A percentile compares a stretch with the other conserved stretches of the same genome.
These are phyloP conservation scores for Colletotrichum musicola DNA, from an alignment of 2,329 filamentous ascomycete genomes.

Conservation along the genomic window DNA sequence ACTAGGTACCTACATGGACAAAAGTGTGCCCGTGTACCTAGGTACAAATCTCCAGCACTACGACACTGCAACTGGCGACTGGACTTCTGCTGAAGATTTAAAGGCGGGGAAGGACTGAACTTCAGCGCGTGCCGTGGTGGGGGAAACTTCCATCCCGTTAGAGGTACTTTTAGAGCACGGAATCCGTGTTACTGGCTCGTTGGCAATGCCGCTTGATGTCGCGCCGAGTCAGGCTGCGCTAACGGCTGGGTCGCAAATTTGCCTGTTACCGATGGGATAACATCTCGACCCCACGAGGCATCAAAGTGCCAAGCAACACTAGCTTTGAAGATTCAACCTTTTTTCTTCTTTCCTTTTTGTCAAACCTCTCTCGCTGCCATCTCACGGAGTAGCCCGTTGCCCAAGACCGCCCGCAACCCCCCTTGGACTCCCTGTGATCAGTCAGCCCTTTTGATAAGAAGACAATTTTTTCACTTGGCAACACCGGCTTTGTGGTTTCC, in stretches of 20 bases:
- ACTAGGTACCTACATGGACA: too few relatives aligned
- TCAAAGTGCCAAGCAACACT: background rate
- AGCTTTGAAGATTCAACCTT: background rate
- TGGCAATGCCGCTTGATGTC: slow-evolving; percentile 31
- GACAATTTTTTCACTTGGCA: background rate
- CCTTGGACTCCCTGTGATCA: background rate
- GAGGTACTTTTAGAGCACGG: background rate
- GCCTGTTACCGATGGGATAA: background rate
- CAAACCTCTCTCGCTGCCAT: background rate
- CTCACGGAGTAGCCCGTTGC: background rate
- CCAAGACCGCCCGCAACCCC: background rate
- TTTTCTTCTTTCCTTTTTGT: background rate
- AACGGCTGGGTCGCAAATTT: slow-evolving; percentile 7
- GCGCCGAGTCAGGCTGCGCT: slow-evolving; percentile 9
- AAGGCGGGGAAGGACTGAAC: background rate
- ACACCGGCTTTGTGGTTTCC: background rate
- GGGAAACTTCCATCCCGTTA: slow-evolving; percentile 1
- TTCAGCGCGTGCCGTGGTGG: slow-evolving; percentile 6
- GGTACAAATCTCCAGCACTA: too few relatives aligned
- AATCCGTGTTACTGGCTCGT: slow-evolving; percentile 11
- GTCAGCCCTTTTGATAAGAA: background rate
- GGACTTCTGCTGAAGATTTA: background rate
- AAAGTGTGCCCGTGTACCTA: too few relatives aligned
- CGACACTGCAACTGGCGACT: too few relatives aligned
- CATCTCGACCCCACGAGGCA: slow-evolving; percentile 6